Evolutionary conservation across 1,284 basidiomycete species (phyloP).

Genomic region (Leccinum subrobustum): DNA sequence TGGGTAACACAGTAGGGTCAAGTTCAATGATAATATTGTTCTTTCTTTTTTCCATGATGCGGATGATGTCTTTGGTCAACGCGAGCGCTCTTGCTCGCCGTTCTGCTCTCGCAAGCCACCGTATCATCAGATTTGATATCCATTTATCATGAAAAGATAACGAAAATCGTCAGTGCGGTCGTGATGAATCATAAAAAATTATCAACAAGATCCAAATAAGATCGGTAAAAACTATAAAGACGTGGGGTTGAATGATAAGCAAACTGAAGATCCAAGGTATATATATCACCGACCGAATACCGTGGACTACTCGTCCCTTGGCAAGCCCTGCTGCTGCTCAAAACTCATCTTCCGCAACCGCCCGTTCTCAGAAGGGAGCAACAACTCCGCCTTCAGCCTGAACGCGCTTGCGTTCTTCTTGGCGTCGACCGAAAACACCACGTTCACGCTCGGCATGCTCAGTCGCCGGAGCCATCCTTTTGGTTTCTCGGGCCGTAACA

Average conservation of each 20-base stretch:
- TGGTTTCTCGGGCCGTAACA: conserved; percentile 52
- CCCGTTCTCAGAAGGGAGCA: conserved; percentile 40
- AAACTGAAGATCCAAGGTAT: neutral
- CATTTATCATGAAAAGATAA: neutral
- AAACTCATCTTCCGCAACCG: conserved; percentile 43
- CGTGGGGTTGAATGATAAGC: neutral
- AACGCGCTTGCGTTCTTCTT: conserved; percentile 46
- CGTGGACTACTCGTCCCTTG: conserved; percentile 41
- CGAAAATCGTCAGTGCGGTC: neutral
- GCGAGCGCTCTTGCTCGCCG: too few species aligned
- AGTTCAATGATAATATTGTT: conserved; percentile 60
- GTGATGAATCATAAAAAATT: neutral
- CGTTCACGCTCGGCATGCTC: conserved; percentile 69
- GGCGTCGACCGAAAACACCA: conserved; percentile 50
- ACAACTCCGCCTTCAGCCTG: conserved; percentile 31
- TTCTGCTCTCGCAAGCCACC: too few species aligned
- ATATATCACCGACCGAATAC: neutral
- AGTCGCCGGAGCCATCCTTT: conserved; percentile 73
- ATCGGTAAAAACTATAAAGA: neutral
- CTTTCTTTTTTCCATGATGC: too few species aligned
- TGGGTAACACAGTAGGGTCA: conserved; percentile 61
- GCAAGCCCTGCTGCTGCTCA: conserved; percentile 16
- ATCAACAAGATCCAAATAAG: neutral
- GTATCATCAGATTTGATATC: neutral
- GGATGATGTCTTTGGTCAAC: too few species aligned